Evolutionary conservation across 306 rosid species (phyloP).

Genomic region (Crataegus laevigata): DNA sequence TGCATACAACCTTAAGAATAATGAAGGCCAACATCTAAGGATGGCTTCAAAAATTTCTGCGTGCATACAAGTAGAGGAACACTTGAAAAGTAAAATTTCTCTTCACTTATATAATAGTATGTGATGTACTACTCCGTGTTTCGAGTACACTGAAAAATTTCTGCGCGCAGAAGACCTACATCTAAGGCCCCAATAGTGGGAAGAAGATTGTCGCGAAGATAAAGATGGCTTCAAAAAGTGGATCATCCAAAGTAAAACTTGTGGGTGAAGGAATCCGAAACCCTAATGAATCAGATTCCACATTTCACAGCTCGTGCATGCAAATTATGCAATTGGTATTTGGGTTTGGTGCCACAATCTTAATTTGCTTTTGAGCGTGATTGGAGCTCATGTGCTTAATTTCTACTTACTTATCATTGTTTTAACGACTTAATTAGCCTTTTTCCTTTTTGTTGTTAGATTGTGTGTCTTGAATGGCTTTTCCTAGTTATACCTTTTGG

Average conservation of each 20-base stretch:
- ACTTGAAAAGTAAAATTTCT: no score
- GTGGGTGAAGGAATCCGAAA: constrained; percentile 8
- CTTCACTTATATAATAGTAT: no score
- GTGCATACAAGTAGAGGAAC: no score
- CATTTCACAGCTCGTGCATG: not conserved
- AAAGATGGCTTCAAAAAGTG: constrained; percentile 12
- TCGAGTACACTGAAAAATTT: no score
- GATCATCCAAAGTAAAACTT: constrained; percentile 2
- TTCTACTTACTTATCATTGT: constrained; percentile 26
- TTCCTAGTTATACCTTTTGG: not conserved
- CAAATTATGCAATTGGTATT: not conserved
- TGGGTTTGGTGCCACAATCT: not conserved
- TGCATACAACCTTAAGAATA: not conserved
- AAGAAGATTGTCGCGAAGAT: not conserved
- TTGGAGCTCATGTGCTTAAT: constrained; percentile 32
- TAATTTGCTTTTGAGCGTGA: not conserved
- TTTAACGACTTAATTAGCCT: not conserved
- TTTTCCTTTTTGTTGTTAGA: not conserved
- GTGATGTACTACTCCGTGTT: no score
- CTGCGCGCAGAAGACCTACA: not conserved
- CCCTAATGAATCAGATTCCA: not conserved
- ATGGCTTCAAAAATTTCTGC: no score
- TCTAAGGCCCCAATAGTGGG: not conserved
- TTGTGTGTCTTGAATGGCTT: not conserved
- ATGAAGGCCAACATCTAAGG: constrained; percentile 3